These are phyloP conservation scores for Pythium coloratum DNA, from an alignment of 352 stramenopile genomes.

Conservation along the genomic window DNA sequence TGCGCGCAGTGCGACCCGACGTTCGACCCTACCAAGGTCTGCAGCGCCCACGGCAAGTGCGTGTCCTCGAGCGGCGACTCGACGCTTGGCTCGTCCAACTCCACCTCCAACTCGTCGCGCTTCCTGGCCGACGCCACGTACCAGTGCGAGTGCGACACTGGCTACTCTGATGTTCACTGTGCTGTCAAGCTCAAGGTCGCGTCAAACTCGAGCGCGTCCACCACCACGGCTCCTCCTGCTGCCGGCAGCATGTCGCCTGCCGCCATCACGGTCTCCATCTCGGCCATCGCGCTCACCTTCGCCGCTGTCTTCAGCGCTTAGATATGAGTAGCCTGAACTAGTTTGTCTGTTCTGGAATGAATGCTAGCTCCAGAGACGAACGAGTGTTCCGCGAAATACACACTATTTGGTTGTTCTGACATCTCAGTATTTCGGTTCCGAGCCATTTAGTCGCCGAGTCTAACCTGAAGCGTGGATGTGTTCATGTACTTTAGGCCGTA, in stretches of 20 bases:
- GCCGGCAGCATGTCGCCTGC: neutral
- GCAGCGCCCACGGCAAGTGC: slow-evolving; percentile 61
- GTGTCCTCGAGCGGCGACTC: slow-evolving; percentile 20
- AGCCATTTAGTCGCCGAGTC: too few relatives aligned
- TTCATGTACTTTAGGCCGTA: too few relatives aligned
- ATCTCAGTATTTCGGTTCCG: too few relatives aligned
- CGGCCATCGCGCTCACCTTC: slow-evolving; percentile 8
- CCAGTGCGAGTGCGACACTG: neutral
- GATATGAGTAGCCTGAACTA: too few relatives aligned
- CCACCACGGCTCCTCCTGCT: slow-evolving; percentile 6
- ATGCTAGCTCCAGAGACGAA: too few relatives aligned
- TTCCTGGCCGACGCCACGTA: neutral
- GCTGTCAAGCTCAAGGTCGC: neutral
- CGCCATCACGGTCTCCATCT: slow-evolving; percentile 6
- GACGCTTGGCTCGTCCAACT: slow-evolving; percentile 6
- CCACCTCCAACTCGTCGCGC: neutral
- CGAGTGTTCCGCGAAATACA: neutral
- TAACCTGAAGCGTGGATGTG: too few relatives aligned
- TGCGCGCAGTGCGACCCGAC: slow-evolving; percentile 64
- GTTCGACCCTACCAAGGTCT: slow-evolving; percentile 43
- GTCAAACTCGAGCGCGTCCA: neutral
- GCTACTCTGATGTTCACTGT: neutral
- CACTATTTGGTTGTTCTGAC: neutral
- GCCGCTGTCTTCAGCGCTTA: slow-evolving; percentile 12
- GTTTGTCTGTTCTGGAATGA: too few relatives aligned